Evolutionary conservation across 2,329 filamentous ascomycete genomes (phyloP).

Genomic region (Cryphonectria nitschkei): DNA sequence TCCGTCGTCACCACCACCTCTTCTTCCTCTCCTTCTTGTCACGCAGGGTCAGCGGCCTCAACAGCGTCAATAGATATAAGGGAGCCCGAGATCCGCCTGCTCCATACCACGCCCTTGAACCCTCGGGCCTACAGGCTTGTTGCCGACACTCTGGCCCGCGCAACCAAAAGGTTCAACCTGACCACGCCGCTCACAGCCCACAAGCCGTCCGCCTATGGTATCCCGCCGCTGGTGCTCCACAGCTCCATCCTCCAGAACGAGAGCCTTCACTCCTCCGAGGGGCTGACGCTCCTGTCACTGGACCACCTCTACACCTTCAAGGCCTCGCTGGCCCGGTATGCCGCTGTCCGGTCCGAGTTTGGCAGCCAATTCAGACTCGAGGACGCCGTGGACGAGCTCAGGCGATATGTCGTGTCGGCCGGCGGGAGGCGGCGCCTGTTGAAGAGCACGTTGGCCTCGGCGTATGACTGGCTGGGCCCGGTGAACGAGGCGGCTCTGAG

Average conservation of each 20-base stretch:
- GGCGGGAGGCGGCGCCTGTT: constrained; percentile 53
- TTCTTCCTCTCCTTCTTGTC: constrained; percentile 6
- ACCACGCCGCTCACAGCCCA: constrained; percentile 14
- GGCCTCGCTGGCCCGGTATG: constrained; percentile 60
- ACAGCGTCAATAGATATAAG: constrained; percentile 36
- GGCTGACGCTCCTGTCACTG: constrained; percentile 61
- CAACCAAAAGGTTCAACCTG: constrained; percentile 42
- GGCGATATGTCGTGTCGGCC: constrained; percentile 57
- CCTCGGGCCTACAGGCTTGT: constrained; percentile 53
- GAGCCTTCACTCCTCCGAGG: constrained; percentile 62
- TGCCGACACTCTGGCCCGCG: constrained; percentile 53
- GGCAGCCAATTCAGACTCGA: constrained; percentile 53
- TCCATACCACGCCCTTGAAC: constrained; percentile 52
- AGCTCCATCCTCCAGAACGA: constrained; percentile 64
- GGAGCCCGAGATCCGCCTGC: constrained; percentile 53
- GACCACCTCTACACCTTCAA: constrained; percentile 70
- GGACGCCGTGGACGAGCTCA: constrained; percentile 65
- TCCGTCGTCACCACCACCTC: constrained; percentile 47
- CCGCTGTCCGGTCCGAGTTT: constrained; percentile 41
- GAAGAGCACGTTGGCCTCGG: constrained; percentile 55
- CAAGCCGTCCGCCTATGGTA: constrained; percentile 45
- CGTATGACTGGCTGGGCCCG: constrained; percentile 59
- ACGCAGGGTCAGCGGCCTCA: constrained; percentile 18
- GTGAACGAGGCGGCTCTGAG: constrained; percentile 53
- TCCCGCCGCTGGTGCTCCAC: constrained; percentile 57